Percentiles rank a stretch among this genome's conserved stretches.
These are phyloP conservation scores for Mycena sp. DNA, from an alignment of 1,284 basidiomycete genomes.

Conservation along the genomic window DNA sequence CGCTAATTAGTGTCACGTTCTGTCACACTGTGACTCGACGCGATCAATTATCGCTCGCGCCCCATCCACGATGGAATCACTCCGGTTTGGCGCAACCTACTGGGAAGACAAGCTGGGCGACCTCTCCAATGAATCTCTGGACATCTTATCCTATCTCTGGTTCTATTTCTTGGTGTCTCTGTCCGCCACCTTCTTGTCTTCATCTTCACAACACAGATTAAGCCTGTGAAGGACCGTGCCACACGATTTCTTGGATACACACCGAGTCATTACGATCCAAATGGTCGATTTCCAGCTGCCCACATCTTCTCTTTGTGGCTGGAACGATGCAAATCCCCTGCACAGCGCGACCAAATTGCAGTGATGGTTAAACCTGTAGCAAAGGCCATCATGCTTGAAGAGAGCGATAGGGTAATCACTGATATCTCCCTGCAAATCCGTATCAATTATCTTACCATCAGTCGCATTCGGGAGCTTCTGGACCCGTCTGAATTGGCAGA, in stretches of 20 bases:
- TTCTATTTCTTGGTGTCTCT: constrained; percentile 5
- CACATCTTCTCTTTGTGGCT: not conserved
- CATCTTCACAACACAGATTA: constrained; percentile 8
- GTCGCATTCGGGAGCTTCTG: not conserved
- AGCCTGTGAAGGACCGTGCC: constrained; percentile 2
- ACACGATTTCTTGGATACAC: constrained; percentile 5
- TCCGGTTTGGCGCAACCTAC: no score
- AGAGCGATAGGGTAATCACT: constrained; percentile 9
- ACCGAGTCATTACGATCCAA: not conserved
- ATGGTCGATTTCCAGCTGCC: not conserved
- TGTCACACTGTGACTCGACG: no score
- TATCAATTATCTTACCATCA: not conserved
- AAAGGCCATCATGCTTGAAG: not conserved
- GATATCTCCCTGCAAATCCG: not conserved
- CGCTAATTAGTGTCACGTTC: no score
- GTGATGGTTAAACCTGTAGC: not conserved
- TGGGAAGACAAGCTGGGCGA: no score
- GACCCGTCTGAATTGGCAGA: not conserved
- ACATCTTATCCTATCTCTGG: constrained; percentile 4
- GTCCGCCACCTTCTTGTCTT: constrained; percentile 5
- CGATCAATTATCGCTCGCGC: no score
- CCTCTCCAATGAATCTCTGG: no score
- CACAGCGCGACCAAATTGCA: not conserved
- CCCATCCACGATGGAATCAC: no score
- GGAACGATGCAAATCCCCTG: not conserved